These are phyloP conservation scores for Nemania sp. DNA, from an alignment of 2,329 filamentous ascomycete species.

Conservation along the genomic window DNA sequence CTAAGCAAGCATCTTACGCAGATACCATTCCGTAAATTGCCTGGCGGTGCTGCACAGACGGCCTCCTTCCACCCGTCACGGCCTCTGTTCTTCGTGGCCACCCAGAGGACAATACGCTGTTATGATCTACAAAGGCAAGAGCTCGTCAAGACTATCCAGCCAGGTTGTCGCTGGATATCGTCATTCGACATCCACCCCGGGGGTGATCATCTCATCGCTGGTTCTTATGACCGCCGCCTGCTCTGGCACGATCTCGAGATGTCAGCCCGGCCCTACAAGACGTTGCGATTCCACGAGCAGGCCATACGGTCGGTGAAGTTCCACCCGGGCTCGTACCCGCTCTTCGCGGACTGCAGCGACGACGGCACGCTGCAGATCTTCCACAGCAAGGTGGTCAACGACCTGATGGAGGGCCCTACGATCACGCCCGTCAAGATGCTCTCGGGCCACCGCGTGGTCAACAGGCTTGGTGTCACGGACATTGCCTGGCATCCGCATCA, in stretches of 20 bases:
- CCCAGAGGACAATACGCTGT: constrained; percentile 87
- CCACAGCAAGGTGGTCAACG: constrained; percentile 92
- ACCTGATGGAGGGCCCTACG: constrained; percentile 93
- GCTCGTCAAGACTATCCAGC: constrained; percentile 89
- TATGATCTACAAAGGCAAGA: constrained; percentile 94
- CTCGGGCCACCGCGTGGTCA: constrained; percentile 84
- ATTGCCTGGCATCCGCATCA: constrained; percentile 95
- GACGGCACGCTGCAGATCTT: constrained; percentile 95
- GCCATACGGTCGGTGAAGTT: constrained; percentile 89
- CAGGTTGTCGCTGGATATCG: constrained; percentile 91
- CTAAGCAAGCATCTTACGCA: constrained; percentile 94
- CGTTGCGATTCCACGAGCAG: constrained; percentile 89
- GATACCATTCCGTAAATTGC: constrained; percentile 80
- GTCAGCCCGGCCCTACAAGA: constrained; percentile 90
- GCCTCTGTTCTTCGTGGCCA: constrained; percentile 94
- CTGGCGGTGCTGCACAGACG: constrained; percentile 74
- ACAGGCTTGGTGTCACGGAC: constrained; percentile 87
- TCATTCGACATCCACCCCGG: constrained; percentile 91
- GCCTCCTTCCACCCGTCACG: constrained; percentile 94
- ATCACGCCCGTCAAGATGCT: constrained; percentile 97
- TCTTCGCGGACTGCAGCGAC: constrained; percentile 94
- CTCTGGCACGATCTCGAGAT: constrained; percentile 98
- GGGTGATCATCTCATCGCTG: constrained; percentile 91
- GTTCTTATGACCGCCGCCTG: constrained; percentile 90
- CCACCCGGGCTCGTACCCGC: constrained; percentile 71